Conservation (phyloP, 805 yeast genomes). For the Pachysolen tannophilus region DNA sequence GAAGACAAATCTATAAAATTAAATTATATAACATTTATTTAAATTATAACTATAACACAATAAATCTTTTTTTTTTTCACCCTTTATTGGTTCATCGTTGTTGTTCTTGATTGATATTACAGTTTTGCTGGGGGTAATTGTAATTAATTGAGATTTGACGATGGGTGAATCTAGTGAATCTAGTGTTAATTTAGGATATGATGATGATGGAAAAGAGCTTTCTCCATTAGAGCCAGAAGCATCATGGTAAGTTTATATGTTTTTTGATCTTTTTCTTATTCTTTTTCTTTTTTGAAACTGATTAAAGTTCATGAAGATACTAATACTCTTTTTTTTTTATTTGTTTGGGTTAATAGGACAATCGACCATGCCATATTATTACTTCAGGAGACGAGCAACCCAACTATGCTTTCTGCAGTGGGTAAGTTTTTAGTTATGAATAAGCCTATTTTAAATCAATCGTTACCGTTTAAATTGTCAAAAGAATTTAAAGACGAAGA, state of each 20-base stretch:
- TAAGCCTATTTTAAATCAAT: slow-evolving; percentile 1
- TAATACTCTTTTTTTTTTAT: neutral
- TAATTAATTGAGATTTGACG: no score
- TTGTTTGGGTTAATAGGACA: slow-evolving; percentile 1
- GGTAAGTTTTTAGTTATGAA: slow-evolving; percentile 5
- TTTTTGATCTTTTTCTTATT: slow-evolving; percentile 5
- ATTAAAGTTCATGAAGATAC: neutral
- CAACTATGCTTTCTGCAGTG: neutral
- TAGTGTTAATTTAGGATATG: neutral
- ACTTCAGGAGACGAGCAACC: slow-evolving; percentile 2
- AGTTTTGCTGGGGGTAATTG: no score
- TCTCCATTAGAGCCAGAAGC: slow-evolving; percentile 6
- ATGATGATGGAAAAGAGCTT: slow-evolving; percentile 2
- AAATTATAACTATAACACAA: no score
- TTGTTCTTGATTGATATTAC: no score
- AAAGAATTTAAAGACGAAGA: neutral
- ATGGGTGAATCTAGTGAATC: no score
- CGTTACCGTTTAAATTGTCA: slow-evolving; percentile 2
- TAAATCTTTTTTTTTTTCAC: no score
- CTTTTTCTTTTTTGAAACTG: no score
- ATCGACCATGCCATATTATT: slow-evolving; percentile 7
- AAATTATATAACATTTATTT: no score
- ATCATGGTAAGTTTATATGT: neutral
- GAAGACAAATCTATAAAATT: no score
- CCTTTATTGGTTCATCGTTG: no score